Conservation (phyloP, 2,329 filamentous ascomycete genomes). For the Calonectria henricotiae region DNA sequence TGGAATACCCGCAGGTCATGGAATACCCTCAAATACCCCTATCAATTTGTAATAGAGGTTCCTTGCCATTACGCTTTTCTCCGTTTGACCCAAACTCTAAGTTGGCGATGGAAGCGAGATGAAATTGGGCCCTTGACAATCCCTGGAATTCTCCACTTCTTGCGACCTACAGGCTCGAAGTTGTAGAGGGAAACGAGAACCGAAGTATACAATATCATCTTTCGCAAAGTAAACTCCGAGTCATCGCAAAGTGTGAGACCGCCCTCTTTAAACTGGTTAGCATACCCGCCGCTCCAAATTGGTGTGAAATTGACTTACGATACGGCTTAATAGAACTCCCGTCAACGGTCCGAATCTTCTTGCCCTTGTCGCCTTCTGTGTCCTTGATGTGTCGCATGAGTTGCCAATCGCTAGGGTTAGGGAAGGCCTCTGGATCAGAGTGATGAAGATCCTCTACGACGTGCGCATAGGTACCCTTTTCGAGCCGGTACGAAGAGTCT, state of each 20-base stretch:
- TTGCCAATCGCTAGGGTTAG: slow-evolving; percentile 58
- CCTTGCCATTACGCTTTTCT: slow-evolving; percentile 37
- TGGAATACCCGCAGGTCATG: background rate
- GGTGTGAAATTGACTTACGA: slow-evolving; percentile 51
- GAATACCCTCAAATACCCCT: background rate
- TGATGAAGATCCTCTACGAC: slow-evolving; percentile 57
- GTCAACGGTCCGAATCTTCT: slow-evolving; percentile 44
- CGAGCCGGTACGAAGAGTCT: slow-evolving; percentile 51
- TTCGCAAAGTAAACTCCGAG: slow-evolving; percentile 54
- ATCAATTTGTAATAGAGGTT: background rate
- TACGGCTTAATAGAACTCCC: slow-evolving; percentile 55
- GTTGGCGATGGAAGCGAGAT: slow-evolving; percentile 50
- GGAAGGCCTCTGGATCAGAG: slow-evolving; percentile 55
- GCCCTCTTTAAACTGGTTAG: slow-evolving; percentile 51
- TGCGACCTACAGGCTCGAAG: slow-evolving; percentile 53
- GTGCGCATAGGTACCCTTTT: slow-evolving; percentile 58
- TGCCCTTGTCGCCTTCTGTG: slow-evolving; percentile 47
- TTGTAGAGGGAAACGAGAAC: slow-evolving; percentile 60
- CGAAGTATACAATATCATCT: slow-evolving; percentile 57
- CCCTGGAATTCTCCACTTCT: slow-evolving; percentile 51
- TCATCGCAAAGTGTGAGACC: slow-evolving; percentile 57
- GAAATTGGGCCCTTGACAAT: slow-evolving; percentile 50
- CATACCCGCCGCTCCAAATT: background rate
- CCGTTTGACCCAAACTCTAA: slow-evolving; percentile 57
- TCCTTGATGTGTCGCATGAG: slow-evolving; percentile 56